Evolutionary conservation across 2,329 filamentous ascomycete species (phyloP).

Genomic region (Penicillium sp.): DNA sequence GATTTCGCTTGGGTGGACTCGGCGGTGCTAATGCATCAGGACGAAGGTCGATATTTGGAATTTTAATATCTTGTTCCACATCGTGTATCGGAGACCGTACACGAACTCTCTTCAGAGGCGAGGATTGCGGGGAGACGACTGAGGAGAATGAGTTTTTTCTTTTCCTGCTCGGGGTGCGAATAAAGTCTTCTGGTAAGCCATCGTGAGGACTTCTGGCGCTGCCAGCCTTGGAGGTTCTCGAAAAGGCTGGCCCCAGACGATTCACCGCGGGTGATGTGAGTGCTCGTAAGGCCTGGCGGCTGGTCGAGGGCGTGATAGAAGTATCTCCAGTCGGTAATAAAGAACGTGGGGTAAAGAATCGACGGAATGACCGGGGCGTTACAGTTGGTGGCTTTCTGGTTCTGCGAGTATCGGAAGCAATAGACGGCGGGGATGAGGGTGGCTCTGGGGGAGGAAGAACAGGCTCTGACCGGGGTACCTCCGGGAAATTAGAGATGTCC

Average conservation of each 20-base stretch:
- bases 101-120: conserved; percentile 47
- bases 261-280: conserved; percentile 47
- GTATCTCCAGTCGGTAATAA: conserved; percentile 38
- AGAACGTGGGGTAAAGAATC: conserved; percentile 53
- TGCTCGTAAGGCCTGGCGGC: conserved; percentile 46
- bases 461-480: conserved; percentile 38
- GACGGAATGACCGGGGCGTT: conserved; percentile 52
- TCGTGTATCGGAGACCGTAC: conserved; percentile 35
- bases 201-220: conserved; percentile 28
- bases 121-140: conserved; percentile 51
- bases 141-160: conserved; percentile 48
- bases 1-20: conserved; percentile 23
- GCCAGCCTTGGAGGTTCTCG: conserved; percentile 36
- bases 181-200: conserved; percentile 31
- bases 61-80: conserved; percentile 27
- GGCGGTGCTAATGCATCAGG: conserved; percentile 18
- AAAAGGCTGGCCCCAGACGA: conserved; percentile 44
- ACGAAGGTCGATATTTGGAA: conserved; percentile 31
- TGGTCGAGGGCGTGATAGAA: conserved; percentile 40
- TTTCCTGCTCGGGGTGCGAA: conserved; percentile 46
- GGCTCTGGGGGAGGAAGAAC: conserved; percentile 35
- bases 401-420: conserved; percentile 42
- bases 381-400: conserved; percentile 49
- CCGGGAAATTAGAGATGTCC: conserved; percentile 35
- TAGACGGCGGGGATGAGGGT: conserved; percentile 45